Evolutionary conservation across 192 early-diverging fungal species (phyloP), one percentile per base, ranked within the genome.

Genomic region (Podila horticola): DNA sequence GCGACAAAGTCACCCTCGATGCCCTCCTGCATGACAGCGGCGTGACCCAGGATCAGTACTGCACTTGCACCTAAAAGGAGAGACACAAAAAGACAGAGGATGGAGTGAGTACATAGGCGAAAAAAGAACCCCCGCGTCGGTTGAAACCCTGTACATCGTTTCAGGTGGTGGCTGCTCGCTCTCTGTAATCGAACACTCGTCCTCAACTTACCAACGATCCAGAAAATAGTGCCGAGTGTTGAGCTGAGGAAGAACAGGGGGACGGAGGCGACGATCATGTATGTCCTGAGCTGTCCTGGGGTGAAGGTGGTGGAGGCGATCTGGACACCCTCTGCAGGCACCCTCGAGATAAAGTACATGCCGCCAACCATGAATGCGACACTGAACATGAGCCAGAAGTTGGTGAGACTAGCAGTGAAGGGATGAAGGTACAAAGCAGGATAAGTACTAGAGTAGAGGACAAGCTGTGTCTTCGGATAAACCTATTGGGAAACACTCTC

Each of bases 21-120:
- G 38, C 85, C 85, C 58, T 88, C 85, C 71, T 88, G 87, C 69
- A 91, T 76, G 13, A 91, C 62, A 52, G 86, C 75, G 38, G 90
- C 90, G 71, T 91, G 90, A 59, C 87, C 87, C 28, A 88, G 55
- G 67, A 91, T 82, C n/a, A 82, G 66, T 45, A 88, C 71, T 36
- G 88, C 88, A 63, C 87, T 86, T 57, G 90, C 90, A 62, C 89
- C 89, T 86, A 68, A 34, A 58, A 70, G 33, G 57, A 17, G 24
- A 58, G 48, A 62, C 13, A 64, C 30, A 8, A 22, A 4, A 15
- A 34, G 20, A 6, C 38, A 31, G 26, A 29, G 19, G 20, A 31
- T 17, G 45, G 55, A 24, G 38, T 26, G 55, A 63, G 15, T 45
- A 17, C 0, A 17, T 15, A 15, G 15, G 8, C 41, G 20, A 49